Percentiles rank a stretch among this genome's conserved stretches.
These are phyloP conservation scores for Lyophyllum shimeji DNA, from an alignment of 768 basidiomycete genomes.

Conservation along the genomic window DNA sequence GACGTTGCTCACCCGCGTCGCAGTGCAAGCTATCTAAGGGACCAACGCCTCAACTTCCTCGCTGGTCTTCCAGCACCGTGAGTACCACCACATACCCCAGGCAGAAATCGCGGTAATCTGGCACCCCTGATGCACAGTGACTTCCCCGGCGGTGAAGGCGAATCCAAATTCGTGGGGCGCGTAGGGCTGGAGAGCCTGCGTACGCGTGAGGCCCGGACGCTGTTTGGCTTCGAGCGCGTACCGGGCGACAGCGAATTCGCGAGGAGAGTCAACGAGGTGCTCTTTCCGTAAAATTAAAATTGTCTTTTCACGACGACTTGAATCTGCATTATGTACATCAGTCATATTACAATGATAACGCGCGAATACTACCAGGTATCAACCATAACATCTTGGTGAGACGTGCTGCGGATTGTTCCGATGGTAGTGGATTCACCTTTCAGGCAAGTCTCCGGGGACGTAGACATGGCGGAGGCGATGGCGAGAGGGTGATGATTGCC, in stretches of 20 bases:
- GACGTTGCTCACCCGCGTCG: not conserved
- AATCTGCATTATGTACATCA: not conserved
- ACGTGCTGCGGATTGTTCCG: not conserved
- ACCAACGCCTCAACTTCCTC: constrained; percentile 46
- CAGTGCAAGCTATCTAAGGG: constrained; percentile 46
- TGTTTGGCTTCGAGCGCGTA: constrained; percentile 31
- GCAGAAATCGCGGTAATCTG: no score
- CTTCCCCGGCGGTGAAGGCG: constrained; percentile 53
- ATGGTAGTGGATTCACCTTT: no score
- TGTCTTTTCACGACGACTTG: not conserved
- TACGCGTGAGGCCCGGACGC: constrained; percentile 32
- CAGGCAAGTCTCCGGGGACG: no score
- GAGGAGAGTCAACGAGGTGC: constrained; percentile 17
- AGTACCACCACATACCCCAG: constrained; percentile 19
- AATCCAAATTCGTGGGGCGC: constrained; percentile 41
- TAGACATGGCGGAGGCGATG: no score
- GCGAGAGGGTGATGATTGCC: no score
- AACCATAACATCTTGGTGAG: not conserved
- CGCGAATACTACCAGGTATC: no score
- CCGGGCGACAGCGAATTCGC: constrained; percentile 11
- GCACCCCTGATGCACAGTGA: constrained; percentile 40
- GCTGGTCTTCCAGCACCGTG: constrained; percentile 51
- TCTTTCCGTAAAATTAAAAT: constrained; percentile 9
- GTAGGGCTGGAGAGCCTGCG: constrained; percentile 32
- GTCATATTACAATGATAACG: no score